A percentile compares a stretch with the other conserved stretches of the same genome.
Evolutionary conservation across 371 early-diverging fungal species (phyloP).

Genomic region (Nematocida displodere): DNA sequence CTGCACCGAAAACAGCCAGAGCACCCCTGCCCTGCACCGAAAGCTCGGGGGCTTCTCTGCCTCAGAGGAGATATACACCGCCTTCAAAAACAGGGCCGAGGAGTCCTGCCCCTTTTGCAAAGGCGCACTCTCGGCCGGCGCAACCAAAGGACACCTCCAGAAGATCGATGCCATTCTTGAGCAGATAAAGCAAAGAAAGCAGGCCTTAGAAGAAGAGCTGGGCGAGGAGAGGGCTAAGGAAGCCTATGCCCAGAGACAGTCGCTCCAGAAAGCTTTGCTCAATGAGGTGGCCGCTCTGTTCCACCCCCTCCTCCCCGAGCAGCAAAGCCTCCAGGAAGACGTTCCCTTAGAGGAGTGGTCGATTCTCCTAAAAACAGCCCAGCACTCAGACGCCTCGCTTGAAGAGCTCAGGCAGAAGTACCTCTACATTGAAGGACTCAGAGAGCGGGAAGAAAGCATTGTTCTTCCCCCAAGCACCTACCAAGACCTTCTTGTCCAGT

Average conservation of each 20-base stretch:
- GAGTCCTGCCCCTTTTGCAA: constrained; percentile 46
- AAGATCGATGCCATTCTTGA: constrained; percentile 26
- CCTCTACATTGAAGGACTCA: constrained; percentile 9
- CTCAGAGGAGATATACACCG: constrained; percentile 33
- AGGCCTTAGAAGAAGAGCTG: background rate
- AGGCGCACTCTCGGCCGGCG: constrained; percentile 8
- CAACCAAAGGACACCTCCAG: constrained; percentile 37
- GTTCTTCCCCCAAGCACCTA: background rate
- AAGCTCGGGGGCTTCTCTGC: constrained; percentile 26
- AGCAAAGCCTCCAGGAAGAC: background rate
- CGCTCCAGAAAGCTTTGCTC: background rate
- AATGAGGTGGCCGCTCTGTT: background rate
- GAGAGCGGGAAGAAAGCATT: background rate
- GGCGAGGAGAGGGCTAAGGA: background rate
- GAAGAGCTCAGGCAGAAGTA: background rate
- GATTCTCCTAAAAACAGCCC: no score
- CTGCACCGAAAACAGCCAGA: background rate
- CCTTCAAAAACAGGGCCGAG: constrained; percentile 16
- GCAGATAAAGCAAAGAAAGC: constrained; percentile 3
- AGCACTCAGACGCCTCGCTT: no score
- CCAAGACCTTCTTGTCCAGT: background rate
- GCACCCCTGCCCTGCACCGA: background rate
- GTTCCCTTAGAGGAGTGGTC: no score
- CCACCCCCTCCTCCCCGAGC: background rate
- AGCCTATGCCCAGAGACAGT: background rate